Evolutionary conservation across 352 stramenopile genomes (phyloP).

Genomic region (Pythium apleroticum): DNA sequence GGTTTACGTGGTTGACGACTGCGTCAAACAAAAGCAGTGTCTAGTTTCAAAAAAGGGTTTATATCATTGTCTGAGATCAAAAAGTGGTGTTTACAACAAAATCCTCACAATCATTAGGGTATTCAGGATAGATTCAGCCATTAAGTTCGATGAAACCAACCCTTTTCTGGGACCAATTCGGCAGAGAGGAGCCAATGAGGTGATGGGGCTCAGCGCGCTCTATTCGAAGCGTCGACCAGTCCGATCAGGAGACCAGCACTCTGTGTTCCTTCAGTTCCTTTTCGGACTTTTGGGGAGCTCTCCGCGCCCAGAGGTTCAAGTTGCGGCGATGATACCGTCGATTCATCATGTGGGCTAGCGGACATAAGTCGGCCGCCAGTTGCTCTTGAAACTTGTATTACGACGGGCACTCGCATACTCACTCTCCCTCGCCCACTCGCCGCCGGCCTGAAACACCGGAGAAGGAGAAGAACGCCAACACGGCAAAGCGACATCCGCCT

Average conservation of each 20-base stretch:
- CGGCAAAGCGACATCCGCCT: background rate
- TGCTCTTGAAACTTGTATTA: background rate
- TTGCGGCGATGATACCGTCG: constrained; percentile 30
- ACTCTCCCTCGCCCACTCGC: background rate
- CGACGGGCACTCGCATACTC: constrained; percentile 4
- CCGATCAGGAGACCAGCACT: constrained; percentile 25
- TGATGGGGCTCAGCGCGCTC: background rate
- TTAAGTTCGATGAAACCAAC: background rate
- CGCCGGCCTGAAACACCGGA: constrained; percentile 14
- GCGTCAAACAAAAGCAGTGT: constrained; percentile 14
- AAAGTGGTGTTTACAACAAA: too few species aligned
- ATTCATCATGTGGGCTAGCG: constrained; percentile 30
- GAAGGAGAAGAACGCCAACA: background rate
- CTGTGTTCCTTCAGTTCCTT: background rate
- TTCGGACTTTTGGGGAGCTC: background rate
- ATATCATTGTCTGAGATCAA: too few species aligned
- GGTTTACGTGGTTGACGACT: constrained; percentile 17
- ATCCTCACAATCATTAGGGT: too few species aligned
- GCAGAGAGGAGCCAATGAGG: background rate
- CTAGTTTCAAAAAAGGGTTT: background rate
- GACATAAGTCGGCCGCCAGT: constrained; percentile 23
- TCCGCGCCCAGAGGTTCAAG: constrained; percentile 25
- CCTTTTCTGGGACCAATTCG: background rate
- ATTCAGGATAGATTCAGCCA: background rate
- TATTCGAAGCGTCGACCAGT: constrained; percentile 1